A percentile compares a stretch with the other conserved stretches of the same genome.
Evolutionary conservation across 768 basidiomycete genomes (phyloP).

Genomic region (Tephrocybe sp.): DNA sequence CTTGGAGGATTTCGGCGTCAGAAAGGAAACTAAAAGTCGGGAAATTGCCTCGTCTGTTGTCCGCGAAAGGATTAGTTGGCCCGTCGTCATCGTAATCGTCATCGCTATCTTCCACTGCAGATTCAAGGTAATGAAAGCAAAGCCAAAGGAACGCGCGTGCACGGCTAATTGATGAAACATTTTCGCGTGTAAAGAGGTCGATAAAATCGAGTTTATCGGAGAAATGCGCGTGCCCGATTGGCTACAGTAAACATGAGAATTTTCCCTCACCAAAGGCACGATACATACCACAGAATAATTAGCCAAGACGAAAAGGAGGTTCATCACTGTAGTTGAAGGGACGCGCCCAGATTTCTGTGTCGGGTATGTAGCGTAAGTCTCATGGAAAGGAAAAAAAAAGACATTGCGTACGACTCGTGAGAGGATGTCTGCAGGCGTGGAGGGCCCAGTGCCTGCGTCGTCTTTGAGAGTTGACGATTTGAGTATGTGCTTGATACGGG

Average conservation of each 20-base stretch:
- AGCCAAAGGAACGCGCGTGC: slow-evolving; percentile 85
- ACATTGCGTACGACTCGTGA: slow-evolving; percentile 45
- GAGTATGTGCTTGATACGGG: slow-evolving; percentile 74
- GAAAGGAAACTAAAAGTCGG: slow-evolving; percentile 41
- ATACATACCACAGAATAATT: slow-evolving; percentile 53
- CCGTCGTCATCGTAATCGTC: slow-evolving; percentile 41
- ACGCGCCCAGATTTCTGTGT: slow-evolving; percentile 42
- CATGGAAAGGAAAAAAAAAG: slow-evolving; percentile 1
- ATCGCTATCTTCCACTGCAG: slow-evolving; percentile 27
- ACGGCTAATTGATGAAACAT: slow-evolving; percentile 72
- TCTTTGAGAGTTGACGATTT: slow-evolving; percentile 56
- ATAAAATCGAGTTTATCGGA: slow-evolving; percentile 71
- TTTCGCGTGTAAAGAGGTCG: slow-evolving; percentile 76
- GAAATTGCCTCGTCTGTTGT: slow-evolving; percentile 36
- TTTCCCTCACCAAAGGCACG: no score
- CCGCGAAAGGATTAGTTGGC: slow-evolving; percentile 59
- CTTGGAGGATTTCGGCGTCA: slow-evolving; percentile 35
- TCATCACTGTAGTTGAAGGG: slow-evolving; percentile 71
- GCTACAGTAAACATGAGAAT: slow-evolving; percentile 43
- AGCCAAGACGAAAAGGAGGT: slow-evolving; percentile 69
- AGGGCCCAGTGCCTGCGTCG: slow-evolving; percentile 45
- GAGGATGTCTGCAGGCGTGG: slow-evolving; percentile 59
- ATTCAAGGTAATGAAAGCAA: slow-evolving; percentile 76
- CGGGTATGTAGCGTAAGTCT: not conserved
- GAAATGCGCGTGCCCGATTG: slow-evolving; percentile 65